Conservation (phyloP, 306 rosid genomes). For the Lagenaria siceraria region DNA sequence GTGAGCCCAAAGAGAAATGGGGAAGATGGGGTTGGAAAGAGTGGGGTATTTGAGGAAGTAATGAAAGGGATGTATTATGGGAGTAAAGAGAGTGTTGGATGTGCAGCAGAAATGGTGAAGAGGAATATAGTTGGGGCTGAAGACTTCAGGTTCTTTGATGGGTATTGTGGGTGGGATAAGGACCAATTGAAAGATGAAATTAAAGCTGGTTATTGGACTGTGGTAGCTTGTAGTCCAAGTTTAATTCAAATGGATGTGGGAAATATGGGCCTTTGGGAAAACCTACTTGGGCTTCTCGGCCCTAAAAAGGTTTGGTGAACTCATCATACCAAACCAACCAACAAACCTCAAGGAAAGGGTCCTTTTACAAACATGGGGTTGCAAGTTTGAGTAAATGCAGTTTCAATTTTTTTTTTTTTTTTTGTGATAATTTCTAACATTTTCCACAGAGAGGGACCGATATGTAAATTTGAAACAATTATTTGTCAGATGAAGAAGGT, state of each 20-base stretch:
- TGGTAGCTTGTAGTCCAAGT: slow-evolving; percentile 79
- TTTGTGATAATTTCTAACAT: neutral
- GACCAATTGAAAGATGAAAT: slow-evolving; percentile 64
- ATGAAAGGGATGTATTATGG: slow-evolving; percentile 82
- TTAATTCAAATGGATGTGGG: slow-evolving; percentile 44
- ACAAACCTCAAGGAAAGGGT: too few relatives aligned
- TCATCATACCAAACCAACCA: neutral
- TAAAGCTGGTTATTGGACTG: slow-evolving; percentile 66
- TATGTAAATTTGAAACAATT: neutral
- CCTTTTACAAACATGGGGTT: neutral
- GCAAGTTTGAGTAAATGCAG: too few relatives aligned
- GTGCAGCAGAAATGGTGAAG: slow-evolving; percentile 81
- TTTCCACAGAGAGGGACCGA: neutral
- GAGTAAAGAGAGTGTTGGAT: slow-evolving; percentile 60
- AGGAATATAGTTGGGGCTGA: slow-evolving; percentile 42
- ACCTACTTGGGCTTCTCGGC: slow-evolving; percentile 66
- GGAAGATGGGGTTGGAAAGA: slow-evolving; percentile 30
- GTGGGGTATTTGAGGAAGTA: slow-evolving; percentile 75
- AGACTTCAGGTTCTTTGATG: slow-evolving; percentile 84
- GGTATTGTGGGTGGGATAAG: slow-evolving; percentile 84
- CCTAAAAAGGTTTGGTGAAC: slow-evolving; percentile 48
- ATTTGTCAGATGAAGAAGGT: neutral
- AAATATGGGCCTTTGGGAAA: slow-evolving; percentile 60
- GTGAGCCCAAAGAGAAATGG: slow-evolving; percentile 34
- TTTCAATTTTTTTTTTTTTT: too few relatives aligned